Evolutionary conservation across 139 green algal genomes (phyloP).

Genomic region (Pseudopediastrum boryanum): DNA sequence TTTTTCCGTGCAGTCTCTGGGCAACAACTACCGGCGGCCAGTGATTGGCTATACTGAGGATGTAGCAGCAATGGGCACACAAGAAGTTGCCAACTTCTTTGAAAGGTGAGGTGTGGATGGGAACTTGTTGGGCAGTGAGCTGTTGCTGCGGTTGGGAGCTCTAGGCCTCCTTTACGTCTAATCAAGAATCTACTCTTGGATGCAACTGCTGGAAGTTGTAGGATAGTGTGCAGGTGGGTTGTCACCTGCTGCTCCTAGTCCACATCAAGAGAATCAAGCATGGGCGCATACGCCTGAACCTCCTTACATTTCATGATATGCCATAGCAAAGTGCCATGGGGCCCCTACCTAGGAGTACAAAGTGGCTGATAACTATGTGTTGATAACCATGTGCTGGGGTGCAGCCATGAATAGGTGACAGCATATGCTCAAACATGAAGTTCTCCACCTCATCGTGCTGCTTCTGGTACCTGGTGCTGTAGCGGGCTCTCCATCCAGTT

Average conservation of each 20-base stretch:
- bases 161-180: background rate
- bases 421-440: no score
- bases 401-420: no score
- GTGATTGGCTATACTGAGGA: constrained; percentile 80
- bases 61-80: constrained; percentile 65
- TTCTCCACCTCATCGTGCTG: no score
- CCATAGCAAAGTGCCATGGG: no score
- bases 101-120: background rate
- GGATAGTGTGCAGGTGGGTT: background rate
- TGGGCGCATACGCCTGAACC: no score
- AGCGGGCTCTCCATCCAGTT: background rate
- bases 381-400: no score
- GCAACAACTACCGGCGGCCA: constrained; percentile 80
- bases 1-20: constrained; percentile 40
- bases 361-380: no score
- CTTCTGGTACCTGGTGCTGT: constrained; percentile 4
- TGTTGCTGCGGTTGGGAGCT: background rate
- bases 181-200: background rate
- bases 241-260: background rate
- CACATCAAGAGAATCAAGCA: no score
- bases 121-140: background rate
- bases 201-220: background rate
- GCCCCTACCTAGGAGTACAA: no score
- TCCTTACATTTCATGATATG: no score
- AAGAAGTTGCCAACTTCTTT: constrained; percentile 66